A percentile compares a stretch with the other conserved stretches of the same genome.
phyloP scores from a whole-genome alignment of 225 moss, liverwort and hornwort genomes.

The Physcomitrium patens region DNA sequence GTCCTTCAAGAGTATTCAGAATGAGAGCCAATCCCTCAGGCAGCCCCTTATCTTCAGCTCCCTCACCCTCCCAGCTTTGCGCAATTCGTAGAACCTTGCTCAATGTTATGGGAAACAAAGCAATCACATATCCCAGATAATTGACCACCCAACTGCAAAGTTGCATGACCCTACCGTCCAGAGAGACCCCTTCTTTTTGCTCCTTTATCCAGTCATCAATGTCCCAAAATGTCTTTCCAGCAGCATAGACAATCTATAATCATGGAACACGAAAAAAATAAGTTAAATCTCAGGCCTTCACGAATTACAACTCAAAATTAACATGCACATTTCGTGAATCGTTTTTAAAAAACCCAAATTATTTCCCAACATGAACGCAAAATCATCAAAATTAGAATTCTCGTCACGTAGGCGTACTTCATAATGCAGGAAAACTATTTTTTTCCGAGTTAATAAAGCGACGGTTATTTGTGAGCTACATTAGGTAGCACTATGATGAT shows the following conservation, averaged over 20 bases:
- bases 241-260: slow-evolving; percentile 63
- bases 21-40: slow-evolving; percentile 60
- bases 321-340: background rate
- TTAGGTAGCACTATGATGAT: background rate
- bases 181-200: slow-evolving; percentile 54
- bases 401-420: too few relatives aligned
- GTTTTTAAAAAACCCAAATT: background rate
- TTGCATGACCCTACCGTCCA: slow-evolving; percentile 67
- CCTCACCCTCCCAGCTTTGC: slow-evolving; percentile 54
- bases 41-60: slow-evolving; percentile 56
- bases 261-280: slow-evolving; percentile 8
- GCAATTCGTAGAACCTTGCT: slow-evolving; percentile 75
- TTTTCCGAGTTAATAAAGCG: too few relatives aligned
- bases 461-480: background rate
- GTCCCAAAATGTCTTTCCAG: slow-evolving; percentile 70
- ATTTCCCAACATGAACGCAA: background rate
- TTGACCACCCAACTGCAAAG: slow-evolving; percentile 89
- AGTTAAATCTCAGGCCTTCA: background rate
- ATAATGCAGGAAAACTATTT: too few relatives aligned
- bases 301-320: background rate
- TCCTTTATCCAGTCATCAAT: slow-evolving; percentile 65
- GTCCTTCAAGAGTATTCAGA: slow-evolving; percentile 67
- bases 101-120: slow-evolving; percentile 71
- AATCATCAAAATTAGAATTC: background rate
- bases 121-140: slow-evolving; percentile 71